Evolutionary conservation across 2,329 filamentous ascomycete genomes (phyloP).

Genomic region (Aspergillus ibericus): DNA sequence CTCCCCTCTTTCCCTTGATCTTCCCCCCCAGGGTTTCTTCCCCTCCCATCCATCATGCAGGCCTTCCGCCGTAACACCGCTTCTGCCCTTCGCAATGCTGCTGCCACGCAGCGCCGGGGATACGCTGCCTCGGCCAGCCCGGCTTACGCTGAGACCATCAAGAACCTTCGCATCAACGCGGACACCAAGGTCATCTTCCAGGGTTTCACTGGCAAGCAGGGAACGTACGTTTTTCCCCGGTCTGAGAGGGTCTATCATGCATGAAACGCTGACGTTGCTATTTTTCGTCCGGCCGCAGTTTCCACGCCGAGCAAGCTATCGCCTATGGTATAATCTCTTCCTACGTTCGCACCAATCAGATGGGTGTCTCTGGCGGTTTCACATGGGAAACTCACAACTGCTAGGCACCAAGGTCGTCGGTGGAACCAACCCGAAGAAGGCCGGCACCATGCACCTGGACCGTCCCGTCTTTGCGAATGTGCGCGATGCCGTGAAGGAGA

Average conservation of each 20-base stretch:
- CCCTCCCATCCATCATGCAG: slow-evolving; percentile 63
- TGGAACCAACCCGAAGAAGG: slow-evolving; percentile 99
- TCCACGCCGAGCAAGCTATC: slow-evolving; percentile 96
- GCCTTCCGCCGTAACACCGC: slow-evolving; percentile 73
- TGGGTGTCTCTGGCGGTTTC: background rate
- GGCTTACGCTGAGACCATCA: slow-evolving; percentile 66
- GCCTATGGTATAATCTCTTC: slow-evolving; percentile 74
- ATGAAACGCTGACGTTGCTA: slow-evolving; percentile 33
- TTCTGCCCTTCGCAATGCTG: slow-evolving; percentile 66
- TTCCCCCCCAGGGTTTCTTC: slow-evolving; percentile 18
- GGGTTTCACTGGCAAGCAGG: slow-evolving; percentile 96
- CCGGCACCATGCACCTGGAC: slow-evolving; percentile 82
- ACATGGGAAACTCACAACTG: slow-evolving; percentile 26
- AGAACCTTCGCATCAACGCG: slow-evolving; percentile 88
- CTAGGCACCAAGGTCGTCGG: slow-evolving; percentile 94
- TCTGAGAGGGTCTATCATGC: background rate
- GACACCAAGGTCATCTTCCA: slow-evolving; percentile 96
- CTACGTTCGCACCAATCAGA: slow-evolving; percentile 9
- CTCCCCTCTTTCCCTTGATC: slow-evolving; percentile 17
- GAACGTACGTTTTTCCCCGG: slow-evolving; percentile 67
- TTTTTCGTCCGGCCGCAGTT: slow-evolving; percentile 56
- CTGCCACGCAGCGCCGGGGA: slow-evolving; percentile 62
- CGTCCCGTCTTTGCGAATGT: slow-evolving; percentile 93
- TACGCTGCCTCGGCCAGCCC: slow-evolving; percentile 66
- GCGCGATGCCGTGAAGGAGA: slow-evolving; percentile 82